phyloP scores from a whole-genome alignment of 768 basidiomycete species.

The Russula earlei region DNA sequence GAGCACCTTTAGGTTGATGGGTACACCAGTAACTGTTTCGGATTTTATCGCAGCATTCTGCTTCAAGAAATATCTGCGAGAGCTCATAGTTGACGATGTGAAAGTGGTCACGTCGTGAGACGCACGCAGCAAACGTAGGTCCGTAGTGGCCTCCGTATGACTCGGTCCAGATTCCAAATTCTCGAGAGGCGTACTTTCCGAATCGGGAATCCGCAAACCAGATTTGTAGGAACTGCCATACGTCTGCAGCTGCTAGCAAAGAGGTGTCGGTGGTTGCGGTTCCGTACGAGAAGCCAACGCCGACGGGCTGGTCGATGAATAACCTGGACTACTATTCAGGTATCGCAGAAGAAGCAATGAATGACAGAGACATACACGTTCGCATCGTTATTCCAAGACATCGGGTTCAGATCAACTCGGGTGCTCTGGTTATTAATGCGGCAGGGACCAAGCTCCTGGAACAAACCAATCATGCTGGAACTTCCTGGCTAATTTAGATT shows the following conservation, averaged over 20 bases:
- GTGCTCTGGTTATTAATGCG: conserved; percentile 54
- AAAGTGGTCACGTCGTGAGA: not conserved
- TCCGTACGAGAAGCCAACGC: conserved; percentile 55
- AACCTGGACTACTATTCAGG: conserved; percentile 23
- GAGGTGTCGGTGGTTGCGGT: conserved; percentile 41
- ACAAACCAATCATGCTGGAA: conserved; percentile 57
- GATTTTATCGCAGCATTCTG: conserved; percentile 49
- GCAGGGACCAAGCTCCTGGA: conserved; percentile 93
- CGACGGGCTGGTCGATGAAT: conserved; percentile 57
- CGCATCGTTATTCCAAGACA: conserved; percentile 48
- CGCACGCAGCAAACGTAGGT: conserved; percentile 29
- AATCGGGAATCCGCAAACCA: conserved; percentile 49
- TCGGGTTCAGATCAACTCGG: conserved; percentile 41
- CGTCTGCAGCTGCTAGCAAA: conserved; percentile 42
- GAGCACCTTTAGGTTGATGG: conserved; percentile 51
- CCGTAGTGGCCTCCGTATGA: conserved; percentile 40
- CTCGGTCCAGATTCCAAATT: conserved; percentile 56
- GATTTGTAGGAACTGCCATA: conserved; percentile 58
- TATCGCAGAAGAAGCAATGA: not conserved
- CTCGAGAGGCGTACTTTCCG: conserved; percentile 34
- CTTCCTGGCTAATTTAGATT: conserved; percentile 27
- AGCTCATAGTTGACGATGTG: not conserved
- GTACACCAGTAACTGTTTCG: conserved; percentile 36
- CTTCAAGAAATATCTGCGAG: conserved; percentile 38
- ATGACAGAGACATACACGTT: conserved; percentile 31